Base-by-base conservation (phyloP, 208 protist genomes). In the Phytomonas sp. region DNA sequence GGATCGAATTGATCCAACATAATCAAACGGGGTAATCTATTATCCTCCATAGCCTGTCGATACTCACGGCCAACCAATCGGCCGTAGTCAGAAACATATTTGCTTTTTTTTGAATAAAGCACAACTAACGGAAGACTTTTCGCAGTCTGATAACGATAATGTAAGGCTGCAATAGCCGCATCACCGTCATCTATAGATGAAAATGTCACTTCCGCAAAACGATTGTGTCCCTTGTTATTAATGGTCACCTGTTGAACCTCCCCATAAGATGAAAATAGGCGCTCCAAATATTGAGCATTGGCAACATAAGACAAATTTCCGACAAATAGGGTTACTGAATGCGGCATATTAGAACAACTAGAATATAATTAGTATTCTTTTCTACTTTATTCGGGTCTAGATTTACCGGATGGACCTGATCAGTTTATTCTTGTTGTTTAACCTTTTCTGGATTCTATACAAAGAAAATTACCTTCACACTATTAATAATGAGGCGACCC, bases 221-320 rank as follows among this genome's bases (percentile, higher is more conserved):
- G 79, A 23, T 79, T 67, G 4, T 70, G 62, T 32, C 81, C 81
- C 31, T 91, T 82, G 8, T 78, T 82, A 26, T 82, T 73, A n/a
- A 95, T 73, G 64, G 84, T 67, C 16, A 89, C 86, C 29, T 79
- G 37, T 37, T 80, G 69, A 30, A 95, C 90, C 10, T 82, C 52
- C 8, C 87, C 90, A 66, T 92, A 95, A 1, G 90, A 81, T 33
- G 86, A 91, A 65, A 95, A 95, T 26, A 95, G 81, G 7, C 86
- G 83, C 70, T 93, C 84, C 4, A 93, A 77, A 66, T 92, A 93
- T 72, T 88, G 87, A 19, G 80, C 79, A 72, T 95, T 92, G 7
- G 85, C 85, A 29, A 88, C 83, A 14, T 74, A 71, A 30, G 87
- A 86, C 23, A 95, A 74, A 74, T 95, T 95, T 4, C 74, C 81